Evolutionary conservation across 805 yeast species (phyloP), one percentile per base, ranked within the genome.

Genomic region (Sugiyamaella smithiae): DNA sequence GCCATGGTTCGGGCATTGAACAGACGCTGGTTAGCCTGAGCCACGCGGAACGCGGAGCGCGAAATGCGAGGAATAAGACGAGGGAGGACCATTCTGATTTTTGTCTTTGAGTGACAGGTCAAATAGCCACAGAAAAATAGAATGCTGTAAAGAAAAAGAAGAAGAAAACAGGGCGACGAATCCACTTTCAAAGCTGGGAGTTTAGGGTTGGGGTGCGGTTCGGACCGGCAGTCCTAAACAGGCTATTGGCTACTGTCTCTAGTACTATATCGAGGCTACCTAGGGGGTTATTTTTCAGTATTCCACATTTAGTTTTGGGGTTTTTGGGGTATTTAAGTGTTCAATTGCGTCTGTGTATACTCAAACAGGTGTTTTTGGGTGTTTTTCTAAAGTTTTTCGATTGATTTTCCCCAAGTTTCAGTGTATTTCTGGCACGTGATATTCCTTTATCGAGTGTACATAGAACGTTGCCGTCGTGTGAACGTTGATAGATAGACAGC

Each of bases 21-120:
- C 59, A 71, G 60, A 71, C 83, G 77, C 67, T 74, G 65, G 77
- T 84, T 83, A 70, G 89, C 88, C 78, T 82, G 85, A 66, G 89
- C 95, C 64, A 91, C 90, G 73, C 82, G 81, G 74, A 85, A 81
- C 67, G 96, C 95, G 69, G 85, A 78, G 75, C 89, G 88, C 64
- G 96, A 81, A 67, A 67, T 49, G 53, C 66, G 63, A 48, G 71
- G 71, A 49, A 67, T 54, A 48, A 67, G 63, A 56, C 71, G 67
- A 46, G 70, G 78, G 69, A 75, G 77, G 72, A 77, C 81, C 82
- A 78, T 78, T 66, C 81, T 71, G 85, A 91, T 49, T 89, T 43
- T n/a, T n/a, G 23, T 8, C 40, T 41, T 43, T 43, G 8, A 40
- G 16, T 40, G 14, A 14, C 25, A 16, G n/a, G 6, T 14, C n/a